Evolutionary conservation across 352 stramenopile species (phyloP).

Genomic region (Globisporangium canariense): DNA sequence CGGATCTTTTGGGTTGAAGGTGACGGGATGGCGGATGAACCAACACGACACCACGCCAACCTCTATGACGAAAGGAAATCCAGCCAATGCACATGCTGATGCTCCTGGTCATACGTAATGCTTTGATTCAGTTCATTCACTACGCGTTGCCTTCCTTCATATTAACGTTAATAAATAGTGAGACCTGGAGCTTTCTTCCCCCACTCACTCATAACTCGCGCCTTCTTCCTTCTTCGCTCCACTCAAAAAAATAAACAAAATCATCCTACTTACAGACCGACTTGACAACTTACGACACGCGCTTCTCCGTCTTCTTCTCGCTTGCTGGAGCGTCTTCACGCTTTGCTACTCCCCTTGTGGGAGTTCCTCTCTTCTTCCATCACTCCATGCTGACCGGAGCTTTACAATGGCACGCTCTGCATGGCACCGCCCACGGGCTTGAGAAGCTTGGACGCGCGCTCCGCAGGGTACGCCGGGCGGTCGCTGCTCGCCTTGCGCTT

Average conservation of each 20-base stretch:
- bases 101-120: too few species aligned
- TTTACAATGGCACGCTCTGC: constrained; percentile 12
- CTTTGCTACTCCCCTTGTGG: constrained; percentile 8
- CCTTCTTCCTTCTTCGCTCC: neutral
- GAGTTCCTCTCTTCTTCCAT: neutral
- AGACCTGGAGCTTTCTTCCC: neutral
- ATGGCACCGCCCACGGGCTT: constrained; percentile 18
- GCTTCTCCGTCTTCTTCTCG: neutral
- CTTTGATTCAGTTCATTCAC: too few species aligned
- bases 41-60: too few species aligned
- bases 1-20: neutral
- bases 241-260: constrained; percentile 5
- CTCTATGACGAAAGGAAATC: too few species aligned
- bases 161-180: too few species aligned
- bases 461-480: constrained; percentile 15
- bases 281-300: constrained; percentile 9
- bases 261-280: neutral
- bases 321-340: neutral
- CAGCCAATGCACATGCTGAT: too few species aligned
- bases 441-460: constrained; percentile 22
- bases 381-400: neutral
- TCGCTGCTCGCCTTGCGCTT: constrained; percentile 47
- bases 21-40: too few species aligned
- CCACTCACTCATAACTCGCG: neutral
- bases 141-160: too few species aligned